Conservation (phyloP, 768 basidiomycete species). For the Gautieria morchelliformis region DNA sequence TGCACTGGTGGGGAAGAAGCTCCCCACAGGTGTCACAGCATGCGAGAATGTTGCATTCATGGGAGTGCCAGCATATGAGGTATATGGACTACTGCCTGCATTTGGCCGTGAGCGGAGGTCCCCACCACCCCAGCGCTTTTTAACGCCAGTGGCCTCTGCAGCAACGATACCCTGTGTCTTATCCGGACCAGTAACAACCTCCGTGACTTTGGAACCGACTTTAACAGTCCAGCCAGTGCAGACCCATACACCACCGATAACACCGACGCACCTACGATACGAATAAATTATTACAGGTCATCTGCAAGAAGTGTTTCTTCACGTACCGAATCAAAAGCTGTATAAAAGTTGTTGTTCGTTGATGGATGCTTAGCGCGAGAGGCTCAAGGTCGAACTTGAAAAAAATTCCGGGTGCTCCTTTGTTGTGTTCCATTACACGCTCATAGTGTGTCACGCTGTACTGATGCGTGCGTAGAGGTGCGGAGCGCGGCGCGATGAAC, state of each 20-base stretch:
- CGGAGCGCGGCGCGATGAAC: slow-evolving; percentile 66
- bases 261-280: slow-evolving; percentile 61
- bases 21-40: background rate
- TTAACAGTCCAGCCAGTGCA: slow-evolving; percentile 72
- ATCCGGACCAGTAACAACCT: slow-evolving; percentile 47
- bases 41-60: slow-evolving; percentile 12
- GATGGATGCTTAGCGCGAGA: slow-evolving; percentile 72
- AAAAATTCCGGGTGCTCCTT: slow-evolving; percentile 88
- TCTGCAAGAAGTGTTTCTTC: background rate
- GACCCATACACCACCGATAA: slow-evolving; percentile 85
- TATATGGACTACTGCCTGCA: slow-evolving; percentile 25
- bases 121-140: slow-evolving; percentile 60
- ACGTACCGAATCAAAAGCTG: slow-evolving; percentile 69
- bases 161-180: slow-evolving; percentile 49
- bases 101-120: slow-evolving; percentile 49
- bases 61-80: slow-evolving; percentile 27
- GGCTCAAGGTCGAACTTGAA: slow-evolving; percentile 98
- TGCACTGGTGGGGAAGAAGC: background rate
- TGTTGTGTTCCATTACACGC: slow-evolving; percentile 60
- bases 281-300: background rate
- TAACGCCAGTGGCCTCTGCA: slow-evolving; percentile 53
- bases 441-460: slow-evolving; percentile 94
- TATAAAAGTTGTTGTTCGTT: slow-evolving; percentile 74
- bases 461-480: slow-evolving; percentile 65
- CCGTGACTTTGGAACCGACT: slow-evolving; percentile 48